Evolutionary conservation across 1,284 basidiomycete genomes (phyloP).

Genomic region (Pterulicium gracile): DNA sequence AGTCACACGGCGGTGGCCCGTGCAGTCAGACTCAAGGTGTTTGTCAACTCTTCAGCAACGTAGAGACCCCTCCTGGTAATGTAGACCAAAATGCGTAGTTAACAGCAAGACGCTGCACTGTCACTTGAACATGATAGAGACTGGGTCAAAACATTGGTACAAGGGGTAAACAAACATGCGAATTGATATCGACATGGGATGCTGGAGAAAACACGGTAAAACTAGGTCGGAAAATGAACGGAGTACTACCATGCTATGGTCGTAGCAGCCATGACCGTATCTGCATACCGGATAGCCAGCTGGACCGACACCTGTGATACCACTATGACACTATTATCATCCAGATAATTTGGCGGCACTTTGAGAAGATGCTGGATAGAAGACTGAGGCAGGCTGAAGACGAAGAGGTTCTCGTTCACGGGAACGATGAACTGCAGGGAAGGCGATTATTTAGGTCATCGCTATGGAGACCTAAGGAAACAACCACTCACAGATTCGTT

Average conservation of each 20-base stretch:
- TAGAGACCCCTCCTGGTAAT: too few relatives aligned
- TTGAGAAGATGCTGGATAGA: slow-evolving; percentile 30
- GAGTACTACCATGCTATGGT: slow-evolving; percentile 10
- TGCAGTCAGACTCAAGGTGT: too few relatives aligned
- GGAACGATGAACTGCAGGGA: slow-evolving; percentile 38
- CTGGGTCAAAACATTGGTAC: too few relatives aligned
- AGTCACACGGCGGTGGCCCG: too few relatives aligned
- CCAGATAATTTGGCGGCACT: slow-evolving; percentile 17
- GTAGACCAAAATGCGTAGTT: too few relatives aligned
- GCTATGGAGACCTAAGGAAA: slow-evolving; percentile 3
- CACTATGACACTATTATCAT: slow-evolving; percentile 13
- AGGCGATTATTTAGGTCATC: slow-evolving; percentile 7
- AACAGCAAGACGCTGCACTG: too few relatives aligned
- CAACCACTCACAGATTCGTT: slow-evolving; percentile 36
- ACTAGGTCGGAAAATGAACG: too few relatives aligned
- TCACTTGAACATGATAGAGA: too few relatives aligned
- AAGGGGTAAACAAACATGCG: too few relatives aligned
- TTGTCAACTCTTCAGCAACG: too few relatives aligned
- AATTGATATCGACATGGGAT: too few relatives aligned
- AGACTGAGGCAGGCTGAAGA: slow-evolving; percentile 35
- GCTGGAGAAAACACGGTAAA: too few relatives aligned
- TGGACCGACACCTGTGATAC: slow-evolving; percentile 29
- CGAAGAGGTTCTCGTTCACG: slow-evolving; percentile 34
- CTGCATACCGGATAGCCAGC: slow-evolving; percentile 30
- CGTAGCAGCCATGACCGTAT: slow-evolving; percentile 21